Base-by-base conservation (phyloP, 352 stramenopile species). In the Pythium volutum region DNA sequence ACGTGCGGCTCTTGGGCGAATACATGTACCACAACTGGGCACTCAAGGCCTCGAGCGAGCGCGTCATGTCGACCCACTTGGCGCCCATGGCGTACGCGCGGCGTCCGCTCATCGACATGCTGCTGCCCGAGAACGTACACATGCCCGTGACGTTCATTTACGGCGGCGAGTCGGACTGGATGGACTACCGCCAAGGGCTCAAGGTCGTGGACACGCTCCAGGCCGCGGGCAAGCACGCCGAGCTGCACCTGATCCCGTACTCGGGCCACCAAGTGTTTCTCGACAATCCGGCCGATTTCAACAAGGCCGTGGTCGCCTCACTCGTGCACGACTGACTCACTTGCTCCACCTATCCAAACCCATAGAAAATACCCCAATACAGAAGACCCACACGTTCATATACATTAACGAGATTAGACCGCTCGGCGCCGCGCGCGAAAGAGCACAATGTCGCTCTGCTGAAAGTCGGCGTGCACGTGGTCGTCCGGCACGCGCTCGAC, bases 21-120 rank as follows among this genome's bases (percentile, higher is more conserved):
- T 95, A 95, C 66, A 74, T 90, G 38, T 95, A 95, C 66, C 71
- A 95, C 71, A 95, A 93, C 67, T 92, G 81, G 85, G 85, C 85
- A 2, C 73, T 91, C 11, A 91, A 93, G 43, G 62, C 79, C 0
- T 91, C 81, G 20, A 81, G 83, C 42, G 85, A 95, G 59, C 77
- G 80, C 31, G 74, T 70, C 18, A 88, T 95, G 79, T 74, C 68
- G 12, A 95, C 83, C 9, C 85, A 95, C 51, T 67, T 95, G 46
- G 71, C 79, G 36, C 85, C 85, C 18, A 80, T 83, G 14, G 85
- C 83, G 6, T 73, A 88, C 27, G 85, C 79, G 11, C 69, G 88
- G 10, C 78, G 84, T 20, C 82, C 83, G 12, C 66, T 95, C 2
- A 81, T 85, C 22, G 78, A 92, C 51, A 70, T 73, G 50, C 65